Evolutionary conservation across 2,329 filamentous ascomycete genomes (phyloP), one percentile per base, ranked within the genome.

Genomic region (Scytalidium lignicola): DNA sequence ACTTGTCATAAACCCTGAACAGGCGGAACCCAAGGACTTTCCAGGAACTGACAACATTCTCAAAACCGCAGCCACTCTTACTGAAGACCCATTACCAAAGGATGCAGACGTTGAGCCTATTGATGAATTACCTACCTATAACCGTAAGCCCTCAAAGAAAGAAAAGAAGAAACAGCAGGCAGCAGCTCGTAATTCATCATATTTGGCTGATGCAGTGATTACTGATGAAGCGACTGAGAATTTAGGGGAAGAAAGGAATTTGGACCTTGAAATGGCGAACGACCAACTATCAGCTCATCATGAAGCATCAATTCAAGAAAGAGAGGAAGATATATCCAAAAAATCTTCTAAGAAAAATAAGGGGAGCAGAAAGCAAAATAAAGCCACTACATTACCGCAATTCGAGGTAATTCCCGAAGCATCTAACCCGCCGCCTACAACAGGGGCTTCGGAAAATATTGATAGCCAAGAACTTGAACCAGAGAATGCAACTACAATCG

Each of bases 291-390:
- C 15, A 15, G n/a, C 32, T 5, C 6, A n/a, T n/a, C 32, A 4
- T 9, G 23, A 29, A 6, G 23, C 10, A 6, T 10, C 23, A 26
- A 20, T 13, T 19, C 12, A 26, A 44, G 32, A 37, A 37, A n/a
- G 32, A 37, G 32, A 28, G 7, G 47, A 50, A 26, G 58, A 64
- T 42, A 55, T 59, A 28, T 63, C 60, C 43, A 45, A 60, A 12
- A 53, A 60, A 43, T 59, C 60, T 41, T 57, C 56, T 18, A 67
- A 68, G 50, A 69, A 70, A 46, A 68, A 64, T 41, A 73, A 68
- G 62, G 73, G 68, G 44, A 57, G 62, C 20, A 67, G 67, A 54
- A 62, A 61, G 62, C 63, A 51, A 55, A 58, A 54, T 42, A 47
- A 9, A 41, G 42, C 21, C 41, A 56, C 46, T n/a, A 39, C 23